Conservation (phyloP, 2,329 filamentous ascomycete genomes). For the Colletotrichum neosansevieriae region DNA sequence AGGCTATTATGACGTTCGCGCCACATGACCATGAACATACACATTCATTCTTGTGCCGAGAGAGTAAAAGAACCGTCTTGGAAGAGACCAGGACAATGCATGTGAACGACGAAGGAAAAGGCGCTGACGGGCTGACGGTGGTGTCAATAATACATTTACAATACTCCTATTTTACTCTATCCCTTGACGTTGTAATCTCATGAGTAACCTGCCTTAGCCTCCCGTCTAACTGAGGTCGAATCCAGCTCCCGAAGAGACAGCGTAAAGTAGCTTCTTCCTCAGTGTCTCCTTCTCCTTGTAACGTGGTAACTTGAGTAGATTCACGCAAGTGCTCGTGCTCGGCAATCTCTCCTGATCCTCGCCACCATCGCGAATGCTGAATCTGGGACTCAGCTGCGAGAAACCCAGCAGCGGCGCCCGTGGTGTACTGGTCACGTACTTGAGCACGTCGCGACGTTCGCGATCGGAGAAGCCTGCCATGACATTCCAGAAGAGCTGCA, state of each 20-base stretch:
- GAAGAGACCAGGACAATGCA: too few species aligned
- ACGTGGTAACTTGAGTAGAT: slow-evolving; percentile 89
- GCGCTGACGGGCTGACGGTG: neutral
- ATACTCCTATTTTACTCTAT: slow-evolving; percentile 14
- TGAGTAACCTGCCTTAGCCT: neutral
- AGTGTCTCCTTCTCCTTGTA: slow-evolving; percentile 77
- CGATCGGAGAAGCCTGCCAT: slow-evolving; percentile 80
- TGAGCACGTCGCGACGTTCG: slow-evolving; percentile 87
- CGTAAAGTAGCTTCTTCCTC: slow-evolving; percentile 87
- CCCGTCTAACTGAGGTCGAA: slow-evolving; percentile 81
- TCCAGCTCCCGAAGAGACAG: slow-evolving; percentile 88
- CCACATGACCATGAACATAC: too few species aligned
- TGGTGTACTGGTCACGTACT: slow-evolving; percentile 95
- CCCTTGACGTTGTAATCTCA: slow-evolving; percentile 30
- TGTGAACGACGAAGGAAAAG: too few species aligned
- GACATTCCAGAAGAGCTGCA: slow-evolving; percentile 92
- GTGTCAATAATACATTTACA: slow-evolving; percentile 11
- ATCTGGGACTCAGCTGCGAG: slow-evolving; percentile 83
- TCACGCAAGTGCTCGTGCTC: slow-evolving; percentile 96
- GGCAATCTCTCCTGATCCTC: slow-evolving; percentile 82
- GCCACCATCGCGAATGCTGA: slow-evolving; percentile 89
- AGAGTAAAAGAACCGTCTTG: too few species aligned
- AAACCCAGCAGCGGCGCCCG: slow-evolving; percentile 92
- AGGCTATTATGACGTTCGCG: too few species aligned
- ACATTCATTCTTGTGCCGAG: too few species aligned